Conservation (phyloP, 2,329 filamentous ascomycete species). For the Xylariaceae sp. region DNA sequence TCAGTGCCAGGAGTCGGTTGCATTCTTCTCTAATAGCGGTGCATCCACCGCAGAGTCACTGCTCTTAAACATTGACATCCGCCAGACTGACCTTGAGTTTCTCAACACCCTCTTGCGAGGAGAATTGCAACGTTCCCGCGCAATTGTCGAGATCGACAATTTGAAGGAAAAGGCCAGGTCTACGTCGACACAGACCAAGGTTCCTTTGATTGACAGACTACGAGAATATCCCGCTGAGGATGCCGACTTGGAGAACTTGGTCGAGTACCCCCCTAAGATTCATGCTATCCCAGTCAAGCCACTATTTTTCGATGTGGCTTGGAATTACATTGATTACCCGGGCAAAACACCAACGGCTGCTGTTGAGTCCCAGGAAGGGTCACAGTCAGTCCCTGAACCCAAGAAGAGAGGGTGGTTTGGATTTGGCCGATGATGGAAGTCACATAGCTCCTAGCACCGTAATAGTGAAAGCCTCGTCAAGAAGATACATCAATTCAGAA, state of each 20-base stretch:
- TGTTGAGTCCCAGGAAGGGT: conserved; percentile 28
- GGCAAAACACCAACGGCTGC: conserved; percentile 46
- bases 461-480: background rate
- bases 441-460: conserved; percentile 9
- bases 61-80: conserved; percentile 68
- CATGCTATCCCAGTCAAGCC: conserved; percentile 88
- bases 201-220: conserved; percentile 71
- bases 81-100: conserved; percentile 53
- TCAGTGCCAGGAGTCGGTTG: conserved; percentile 53
- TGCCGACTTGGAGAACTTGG: conserved; percentile 75
- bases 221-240: conserved; percentile 69
- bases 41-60: conserved; percentile 35
- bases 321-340: conserved; percentile 96
- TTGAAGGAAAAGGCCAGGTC: conserved; percentile 48
- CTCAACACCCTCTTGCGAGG: conserved; percentile 63
- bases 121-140: conserved; percentile 77
- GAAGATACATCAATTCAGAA: background rate
- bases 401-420: conserved; percentile 77
- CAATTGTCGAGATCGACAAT: conserved; percentile 78
- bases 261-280: conserved; percentile 82
- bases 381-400: conserved; percentile 40
- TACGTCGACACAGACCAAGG: conserved; percentile 42
- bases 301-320: conserved; percentile 92
- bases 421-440: conserved; percentile 51
- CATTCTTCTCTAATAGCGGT: conserved; percentile 42